phyloP scores from a whole-genome alignment of 2,329 filamentous ascomycete genomes.

The Oidium heveae region DNA sequence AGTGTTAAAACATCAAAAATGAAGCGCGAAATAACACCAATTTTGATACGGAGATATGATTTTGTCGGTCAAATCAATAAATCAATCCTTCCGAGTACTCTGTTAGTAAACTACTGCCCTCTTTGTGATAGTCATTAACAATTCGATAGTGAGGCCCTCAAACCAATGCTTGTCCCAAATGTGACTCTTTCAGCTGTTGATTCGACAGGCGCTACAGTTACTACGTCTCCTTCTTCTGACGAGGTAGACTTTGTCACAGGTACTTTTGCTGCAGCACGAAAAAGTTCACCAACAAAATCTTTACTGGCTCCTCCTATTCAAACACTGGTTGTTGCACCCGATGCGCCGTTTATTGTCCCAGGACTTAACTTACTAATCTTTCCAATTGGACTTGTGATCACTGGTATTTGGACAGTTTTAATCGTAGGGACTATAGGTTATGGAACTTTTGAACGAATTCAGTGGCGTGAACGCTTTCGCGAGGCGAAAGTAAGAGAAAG shows the following conservation, averaged over 20 bases:
- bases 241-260: slow-evolving; percentile 48
- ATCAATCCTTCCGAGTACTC: slow-evolving; percentile 24
- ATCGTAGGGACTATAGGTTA: slow-evolving; percentile 31
- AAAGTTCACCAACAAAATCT: slow-evolving; percentile 7
- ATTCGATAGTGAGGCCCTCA: slow-evolving; percentile 18
- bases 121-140: slow-evolving; percentile 12
- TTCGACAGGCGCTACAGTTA: slow-evolving; percentile 24
- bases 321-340: slow-evolving; percentile 14
- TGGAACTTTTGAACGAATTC: slow-evolving; percentile 40
- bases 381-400: slow-evolving; percentile 44
- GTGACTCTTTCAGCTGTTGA: slow-evolving; percentile 38
- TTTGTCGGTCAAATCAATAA: slow-evolving; percentile 44
- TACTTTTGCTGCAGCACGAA: slow-evolving; percentile 35
- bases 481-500: slow-evolving; percentile 21
- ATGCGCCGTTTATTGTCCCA: slow-evolving; percentile 37
- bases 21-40: slow-evolving; percentile 9
- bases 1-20: neutral
- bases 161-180: slow-evolving; percentile 39
- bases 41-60: slow-evolving; percentile 35
- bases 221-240: slow-evolving; percentile 40
- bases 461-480: slow-evolving; percentile 38
- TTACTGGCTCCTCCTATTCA: slow-evolving; percentile 12
- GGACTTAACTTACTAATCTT: slow-evolving; percentile 43
- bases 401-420: slow-evolving; percentile 31
- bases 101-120: slow-evolving; percentile 22